Evolutionary conservation across 495 filamentous ascomycete species (phyloP).

Genomic region (Xylaria longipes): DNA sequence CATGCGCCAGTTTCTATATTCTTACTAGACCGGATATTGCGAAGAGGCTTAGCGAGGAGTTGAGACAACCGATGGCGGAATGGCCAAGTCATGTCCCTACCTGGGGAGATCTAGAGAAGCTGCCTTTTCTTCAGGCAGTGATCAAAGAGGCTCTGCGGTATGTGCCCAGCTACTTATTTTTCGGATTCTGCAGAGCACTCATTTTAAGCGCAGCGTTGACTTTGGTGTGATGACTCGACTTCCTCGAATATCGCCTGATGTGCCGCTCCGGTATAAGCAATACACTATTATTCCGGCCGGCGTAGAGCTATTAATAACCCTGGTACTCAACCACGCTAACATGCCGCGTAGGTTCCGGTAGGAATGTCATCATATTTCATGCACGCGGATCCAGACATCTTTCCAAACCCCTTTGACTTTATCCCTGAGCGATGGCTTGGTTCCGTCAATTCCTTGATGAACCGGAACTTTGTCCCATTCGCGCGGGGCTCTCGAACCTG

Average conservation of each 20-base stretch:
- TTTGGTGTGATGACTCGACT: constrained; percentile 32
- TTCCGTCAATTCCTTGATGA: constrained; percentile 35
- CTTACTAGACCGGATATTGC: constrained; percentile 29
- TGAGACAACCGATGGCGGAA: constrained; percentile 32
- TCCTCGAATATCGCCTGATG: constrained; percentile 38
- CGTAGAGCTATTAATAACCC: constrained; percentile 10
- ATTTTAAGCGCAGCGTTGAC: constrained; percentile 28
- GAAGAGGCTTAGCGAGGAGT: constrained; percentile 28
- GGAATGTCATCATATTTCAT: constrained; percentile 39
- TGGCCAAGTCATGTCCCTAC: constrained; percentile 33
- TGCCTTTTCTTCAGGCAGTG: constrained; percentile 45
- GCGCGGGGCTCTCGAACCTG: constrained; percentile 34
- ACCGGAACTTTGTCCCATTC: constrained; percentile 34
- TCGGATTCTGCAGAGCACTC: not conserved
- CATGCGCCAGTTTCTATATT: constrained; percentile 40
- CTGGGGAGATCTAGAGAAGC: constrained; percentile 40
- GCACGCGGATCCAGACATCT: constrained; percentile 45
- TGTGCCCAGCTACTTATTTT: not conserved
- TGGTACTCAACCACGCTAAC: not conserved
- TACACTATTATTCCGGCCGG: constrained; percentile 34
- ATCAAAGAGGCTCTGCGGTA: constrained; percentile 48
- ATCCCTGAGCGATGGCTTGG: constrained; percentile 52
- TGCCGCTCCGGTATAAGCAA: constrained; percentile 31
- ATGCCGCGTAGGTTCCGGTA: constrained; percentile 26
- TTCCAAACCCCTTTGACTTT: constrained; percentile 45